Evolutionary conservation across 2,329 filamentous ascomycete genomes (phyloP).

Genomic region (Cladophialophora yegresii): DNA sequence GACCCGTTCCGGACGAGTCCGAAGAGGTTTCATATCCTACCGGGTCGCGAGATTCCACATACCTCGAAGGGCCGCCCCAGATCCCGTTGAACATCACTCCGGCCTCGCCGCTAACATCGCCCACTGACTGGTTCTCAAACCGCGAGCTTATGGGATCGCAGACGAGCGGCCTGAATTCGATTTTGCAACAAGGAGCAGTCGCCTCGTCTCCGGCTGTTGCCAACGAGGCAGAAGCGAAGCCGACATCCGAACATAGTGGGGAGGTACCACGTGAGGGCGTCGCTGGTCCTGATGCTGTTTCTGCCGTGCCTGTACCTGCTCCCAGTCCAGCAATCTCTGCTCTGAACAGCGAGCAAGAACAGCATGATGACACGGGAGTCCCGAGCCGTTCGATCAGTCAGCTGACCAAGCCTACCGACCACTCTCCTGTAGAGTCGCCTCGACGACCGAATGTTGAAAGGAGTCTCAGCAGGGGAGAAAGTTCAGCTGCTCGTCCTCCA

Average conservation of each 20-base stretch:
- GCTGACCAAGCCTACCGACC: slow-evolving; percentile 25
- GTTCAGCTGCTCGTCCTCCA: neutral
- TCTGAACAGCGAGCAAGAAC: slow-evolving; percentile 28
- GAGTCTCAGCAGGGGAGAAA: slow-evolving; percentile 4
- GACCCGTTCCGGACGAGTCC: slow-evolving; percentile 18
- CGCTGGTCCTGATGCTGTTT: neutral
- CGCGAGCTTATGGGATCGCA: slow-evolving; percentile 18
- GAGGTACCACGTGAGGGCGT: neutral
- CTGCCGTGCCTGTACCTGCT: slow-evolving; percentile 7
- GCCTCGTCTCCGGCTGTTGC: slow-evolving; percentile 8
- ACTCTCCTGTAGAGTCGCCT: slow-evolving; percentile 23
- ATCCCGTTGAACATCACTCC: slow-evolving; percentile 30
- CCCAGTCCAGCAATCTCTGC: slow-evolving; percentile 31
- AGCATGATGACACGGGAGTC: slow-evolving; percentile 12
- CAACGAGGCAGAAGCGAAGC: neutral
- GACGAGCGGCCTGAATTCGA: slow-evolving; percentile 8
- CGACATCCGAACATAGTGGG: neutral
- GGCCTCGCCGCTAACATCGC: slow-evolving; percentile 11
- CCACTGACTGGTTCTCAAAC: slow-evolving; percentile 31
- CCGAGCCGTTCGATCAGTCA: slow-evolving; percentile 31
- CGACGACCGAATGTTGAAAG: slow-evolving; percentile 9
- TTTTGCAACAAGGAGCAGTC: slow-evolving; percentile 5
- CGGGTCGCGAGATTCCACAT: slow-evolving; percentile 26
- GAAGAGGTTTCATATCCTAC: slow-evolving; percentile 19
- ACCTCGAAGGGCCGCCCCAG: slow-evolving; percentile 26